Conservation (phyloP, 495 filamentous ascomycete species). For the Talaromyces stipitatus region DNA sequence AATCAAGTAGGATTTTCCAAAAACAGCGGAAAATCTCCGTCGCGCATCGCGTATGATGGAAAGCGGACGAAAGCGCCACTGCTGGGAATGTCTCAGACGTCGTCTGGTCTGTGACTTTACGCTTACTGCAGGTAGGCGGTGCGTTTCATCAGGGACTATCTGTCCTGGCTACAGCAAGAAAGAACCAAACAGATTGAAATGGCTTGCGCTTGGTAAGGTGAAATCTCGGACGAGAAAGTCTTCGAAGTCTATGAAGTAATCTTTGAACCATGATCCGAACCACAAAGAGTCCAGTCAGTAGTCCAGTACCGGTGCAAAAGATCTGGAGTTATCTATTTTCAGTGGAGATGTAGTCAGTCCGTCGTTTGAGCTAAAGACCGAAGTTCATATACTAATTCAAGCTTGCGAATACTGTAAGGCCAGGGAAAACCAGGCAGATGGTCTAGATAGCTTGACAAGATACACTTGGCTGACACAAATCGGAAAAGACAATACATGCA, state of each 20-base stretch:
- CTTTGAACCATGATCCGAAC: not conserved
- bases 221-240: slow-evolving; percentile 11
- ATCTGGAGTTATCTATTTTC: not conserved
- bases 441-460: not conserved
- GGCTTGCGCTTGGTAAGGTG: slow-evolving; percentile 22
- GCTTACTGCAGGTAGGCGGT: slow-evolving; percentile 17
- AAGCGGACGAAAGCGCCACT: slow-evolving; percentile 18
- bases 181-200: slow-evolving; percentile 10
- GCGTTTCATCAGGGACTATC: slow-evolving; percentile 11
- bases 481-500: slow-evolving; percentile 20
- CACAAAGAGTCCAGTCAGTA: not conserved
- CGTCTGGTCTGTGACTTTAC: slow-evolving; percentile 25
- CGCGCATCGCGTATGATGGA: not conserved
- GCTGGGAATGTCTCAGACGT: slow-evolving; percentile 33
- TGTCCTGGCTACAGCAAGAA: slow-evolving; percentile 20
- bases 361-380: not conserved
- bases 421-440: not conserved
- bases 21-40: too few species aligned
- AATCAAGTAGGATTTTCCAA: too few species aligned
- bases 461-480: not conserved
- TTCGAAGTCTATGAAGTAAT: not conserved
- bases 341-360: not conserved
- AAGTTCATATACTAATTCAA: not conserved
- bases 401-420: not conserved
- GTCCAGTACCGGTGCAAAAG: too few species aligned